Base-by-base conservation (phyloP, 23 red algal species). In the Cyanidiococcus yangmingshanensis region DNA sequence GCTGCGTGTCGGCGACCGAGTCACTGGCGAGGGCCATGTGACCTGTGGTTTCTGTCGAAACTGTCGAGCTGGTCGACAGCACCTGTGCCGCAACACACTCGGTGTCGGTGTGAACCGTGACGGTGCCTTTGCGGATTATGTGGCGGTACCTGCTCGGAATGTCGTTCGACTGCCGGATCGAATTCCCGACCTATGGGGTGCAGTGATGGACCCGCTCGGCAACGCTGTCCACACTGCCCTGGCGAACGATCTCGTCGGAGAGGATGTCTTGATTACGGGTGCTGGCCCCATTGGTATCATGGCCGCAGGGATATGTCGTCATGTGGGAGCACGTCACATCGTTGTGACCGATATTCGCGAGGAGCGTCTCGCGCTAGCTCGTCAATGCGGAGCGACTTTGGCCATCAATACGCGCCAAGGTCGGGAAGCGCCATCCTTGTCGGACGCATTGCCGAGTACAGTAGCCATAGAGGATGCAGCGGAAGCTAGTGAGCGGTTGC, bases 31-130 rank as follows among this genome's bases (percentile, higher is more conserved):
- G 50, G 78, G 78, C 35, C 78, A 81, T n/a, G 39, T 81, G 38
- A 81, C 78, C 1, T 81, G 78, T 81, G 78, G 78, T 17, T 81
- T 71, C 68, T 81, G 78, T 32, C 78, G 78, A 0, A 81, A 81
- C 50, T 81, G 78, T 59, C 78, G 78, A 41, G 78, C 78, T 15
- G 78, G 78, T 2, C 59, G 50, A 2, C 59, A 71, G 50, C 78
- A 81, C 38, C 78, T 81, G 37, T 81, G 78, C 59, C 78, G 78
- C 1, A 81, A 81, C 67, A 81, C 78, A 18, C 1, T 81, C 21
- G 78, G 78, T 39, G 78, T 81, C 0, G 78, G 78, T 59, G 78
- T 81, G 34, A 40, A 81, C 35, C 78, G 78, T 2, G 58, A 67
- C 35, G 78, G 78, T 26, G 78, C 78, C 0, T 81, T 81, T 81